Evolutionary conservation across 768 basidiomycete genomes (phyloP).

Genomic region (Lactarius deliciosus): DNA sequence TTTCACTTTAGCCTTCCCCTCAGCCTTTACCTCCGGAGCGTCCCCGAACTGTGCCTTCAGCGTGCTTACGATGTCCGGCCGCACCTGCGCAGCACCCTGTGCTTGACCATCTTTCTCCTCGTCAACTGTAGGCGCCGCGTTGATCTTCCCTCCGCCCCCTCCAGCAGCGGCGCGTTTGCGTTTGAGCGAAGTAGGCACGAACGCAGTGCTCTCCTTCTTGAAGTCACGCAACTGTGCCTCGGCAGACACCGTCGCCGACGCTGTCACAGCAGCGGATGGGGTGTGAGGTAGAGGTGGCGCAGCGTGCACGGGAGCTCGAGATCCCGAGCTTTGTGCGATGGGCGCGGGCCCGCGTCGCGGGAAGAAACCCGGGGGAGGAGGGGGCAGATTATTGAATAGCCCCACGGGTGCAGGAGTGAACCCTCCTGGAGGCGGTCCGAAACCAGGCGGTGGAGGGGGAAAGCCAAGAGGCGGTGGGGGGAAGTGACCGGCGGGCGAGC

Average conservation of each 20-base stretch:
- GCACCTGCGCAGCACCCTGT: conserved; percentile 37
- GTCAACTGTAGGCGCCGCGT: conserved; percentile 35
- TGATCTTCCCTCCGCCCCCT: conserved; percentile 29
- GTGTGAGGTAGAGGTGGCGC: conserved; percentile 38
- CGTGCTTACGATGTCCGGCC: conserved; percentile 66
- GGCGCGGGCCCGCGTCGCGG: conserved; percentile 45
- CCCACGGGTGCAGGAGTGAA: conserved; percentile 36
- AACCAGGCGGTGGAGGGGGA: conserved; percentile 34
- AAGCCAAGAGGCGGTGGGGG: conserved; percentile 30
- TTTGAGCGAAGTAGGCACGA: conserved; percentile 81
- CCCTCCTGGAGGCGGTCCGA: conserved; percentile 31
- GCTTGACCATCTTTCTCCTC: conserved; percentile 36
- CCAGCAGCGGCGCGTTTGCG: conserved; percentile 55
- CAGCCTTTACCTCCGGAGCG: conserved; percentile 27
- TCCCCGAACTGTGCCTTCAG: conserved; percentile 60
- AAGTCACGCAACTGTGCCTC: conserved; percentile 88
- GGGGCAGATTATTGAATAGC: conserved; percentile 31
- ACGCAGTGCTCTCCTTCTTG: conserved; percentile 92
- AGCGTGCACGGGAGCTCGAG: conserved; percentile 28
- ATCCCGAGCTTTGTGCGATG: conserved; percentile 16
- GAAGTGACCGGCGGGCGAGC: conserved; percentile 20
- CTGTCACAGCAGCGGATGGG: conserved; percentile 40
- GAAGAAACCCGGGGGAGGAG: conserved; percentile 53
- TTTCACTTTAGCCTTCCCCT: conserved; percentile 40
- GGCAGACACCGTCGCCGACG: conserved; percentile 74